Conservation (phyloP, 371 early-diverging fungal genomes). For the Parasitella parasitica region DNA sequence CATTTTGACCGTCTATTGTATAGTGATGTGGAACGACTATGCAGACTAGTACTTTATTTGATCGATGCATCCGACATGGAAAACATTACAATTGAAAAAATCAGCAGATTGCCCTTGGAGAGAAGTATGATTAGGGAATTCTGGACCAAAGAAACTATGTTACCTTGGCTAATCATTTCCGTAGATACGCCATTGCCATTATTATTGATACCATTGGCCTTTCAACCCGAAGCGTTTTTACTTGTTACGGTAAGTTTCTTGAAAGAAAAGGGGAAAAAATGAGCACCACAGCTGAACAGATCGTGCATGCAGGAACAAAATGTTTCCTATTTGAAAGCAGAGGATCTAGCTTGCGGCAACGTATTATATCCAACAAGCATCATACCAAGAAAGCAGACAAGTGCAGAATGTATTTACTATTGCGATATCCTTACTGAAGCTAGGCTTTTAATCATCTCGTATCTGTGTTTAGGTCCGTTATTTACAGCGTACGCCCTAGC, state of each 20-base stretch:
- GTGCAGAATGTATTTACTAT: constrained; percentile 24
- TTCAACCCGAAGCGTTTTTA: constrained; percentile 33
- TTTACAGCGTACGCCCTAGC: constrained; percentile 30
- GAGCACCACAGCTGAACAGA: too few species aligned
- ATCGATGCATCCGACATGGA: constrained; percentile 34
- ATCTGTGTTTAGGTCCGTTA: constrained; percentile 25
- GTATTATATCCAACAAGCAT: constrained; percentile 28
- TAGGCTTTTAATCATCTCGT: background rate
- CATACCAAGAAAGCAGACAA: constrained; percentile 24
- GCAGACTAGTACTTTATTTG: constrained; percentile 30
- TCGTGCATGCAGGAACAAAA: constrained; percentile 12
- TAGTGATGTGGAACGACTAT: constrained; percentile 41
- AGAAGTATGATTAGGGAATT: too few species aligned
- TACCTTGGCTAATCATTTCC: background rate
- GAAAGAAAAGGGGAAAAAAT: too few species aligned
- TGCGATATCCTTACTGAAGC: too few species aligned
- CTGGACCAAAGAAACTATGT: too few species aligned
- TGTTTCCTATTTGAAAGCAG: constrained; percentile 23
- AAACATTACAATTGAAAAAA: constrained; percentile 27
- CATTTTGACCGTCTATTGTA: background rate
- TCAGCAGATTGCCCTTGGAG: constrained; percentile 38
- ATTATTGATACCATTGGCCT: constrained; percentile 33
- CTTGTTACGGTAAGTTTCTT: constrained; percentile 37
- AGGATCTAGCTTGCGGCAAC: constrained; percentile 39
- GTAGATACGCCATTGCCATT: constrained; percentile 40